Evolutionary conservation across 805 yeast species (phyloP), one percentile per base, ranked within the genome.

Genomic region (Spathaspora arborariae): DNA sequence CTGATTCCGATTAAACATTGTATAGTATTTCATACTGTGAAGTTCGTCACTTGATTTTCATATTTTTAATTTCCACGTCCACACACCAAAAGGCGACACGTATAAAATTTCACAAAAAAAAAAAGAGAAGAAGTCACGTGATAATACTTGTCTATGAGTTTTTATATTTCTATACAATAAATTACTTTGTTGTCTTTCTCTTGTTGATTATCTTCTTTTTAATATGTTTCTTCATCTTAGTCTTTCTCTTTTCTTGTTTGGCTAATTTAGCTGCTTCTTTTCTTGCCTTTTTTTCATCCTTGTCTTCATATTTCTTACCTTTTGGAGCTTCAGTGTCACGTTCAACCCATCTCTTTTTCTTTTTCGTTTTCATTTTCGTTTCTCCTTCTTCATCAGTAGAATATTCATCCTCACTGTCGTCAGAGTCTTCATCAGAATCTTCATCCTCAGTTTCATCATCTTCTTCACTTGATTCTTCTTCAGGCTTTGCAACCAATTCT

Each of bases 271-370:
- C 63, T 16, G 62, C 66, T 37, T 60, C 64, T 54, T 67, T 73
- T 27, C 72, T 67, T 10, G 69, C 73, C 52, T 68, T 75, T 57
- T 75, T 75, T n/a, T 76, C 79, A 11, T 74, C 79, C 39, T 74
- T 76, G 41, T 80, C 78, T 42, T 61, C 67, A 60, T 76, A 75
- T 60, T 84, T 87, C 64, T 92, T 90, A 15, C 95, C 96, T 51
- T 79, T 81, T 9, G 75, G 63, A 8, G 67, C 57, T 45, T 64
- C 57, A n/a, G 50, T 48, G 15, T 53, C 52, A 51, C 63, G 59
- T 36, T 74, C 79, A 18, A 65, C 70, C 79, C 81, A 78, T 18
- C 56, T 56, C 26, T 62, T 63, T 34, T n/a, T n/a, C n/a, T n/a
- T n/a, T n/a, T n/a, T n/a, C n/a, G n/a, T n/a, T n/a, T n/a, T n/a